Evolutionary conservation across 2,329 filamentous ascomycete species (phyloP).

Genomic region (Coleophoma cylindrospora): DNA sequence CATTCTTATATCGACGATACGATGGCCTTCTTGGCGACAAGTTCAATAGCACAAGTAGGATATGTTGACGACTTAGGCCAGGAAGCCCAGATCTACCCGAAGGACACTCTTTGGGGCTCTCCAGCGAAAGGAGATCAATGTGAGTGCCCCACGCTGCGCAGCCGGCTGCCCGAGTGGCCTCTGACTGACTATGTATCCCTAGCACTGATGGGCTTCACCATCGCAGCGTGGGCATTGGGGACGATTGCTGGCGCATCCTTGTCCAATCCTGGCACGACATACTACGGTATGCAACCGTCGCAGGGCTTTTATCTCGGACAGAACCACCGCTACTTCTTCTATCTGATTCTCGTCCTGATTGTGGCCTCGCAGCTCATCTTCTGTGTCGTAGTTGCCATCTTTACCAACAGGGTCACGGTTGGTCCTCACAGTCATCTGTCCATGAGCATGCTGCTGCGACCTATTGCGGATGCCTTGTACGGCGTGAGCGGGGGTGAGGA

Average conservation of each 20-base stretch:
- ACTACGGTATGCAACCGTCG: constrained; percentile 10
- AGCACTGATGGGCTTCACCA: constrained; percentile 28
- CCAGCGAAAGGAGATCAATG: constrained; percentile 24
- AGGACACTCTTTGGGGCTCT: constrained; percentile 32
- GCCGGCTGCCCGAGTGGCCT: no score
- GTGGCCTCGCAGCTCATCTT: constrained; percentile 16
- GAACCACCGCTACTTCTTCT: constrained; percentile 39
- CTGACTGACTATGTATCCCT: background rate
- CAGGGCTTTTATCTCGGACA: constrained; percentile 24
- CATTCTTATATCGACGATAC: constrained; percentile 25
- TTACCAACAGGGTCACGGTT: constrained; percentile 22
- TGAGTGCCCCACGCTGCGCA: background rate
- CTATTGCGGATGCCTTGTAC: constrained; percentile 22
- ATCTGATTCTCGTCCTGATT: constrained; percentile 28
- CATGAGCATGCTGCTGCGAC: constrained; percentile 20
- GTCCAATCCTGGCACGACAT: constrained; percentile 10
- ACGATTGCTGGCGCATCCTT: constrained; percentile 15
- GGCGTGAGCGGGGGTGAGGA: constrained; percentile 15
- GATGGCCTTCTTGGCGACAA: constrained; percentile 29
- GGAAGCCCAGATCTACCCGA: constrained; percentile 36
- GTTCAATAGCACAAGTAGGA: constrained; percentile 36
- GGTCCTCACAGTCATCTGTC: constrained; percentile 17
- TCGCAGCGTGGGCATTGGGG: constrained; percentile 32
- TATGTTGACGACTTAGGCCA: constrained; percentile 19
- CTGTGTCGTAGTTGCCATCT: constrained; percentile 15